phyloP scores from a whole-genome alignment of 2,329 filamentous ascomycete genomes.

The Ampelomyces quisqualis region DNA sequence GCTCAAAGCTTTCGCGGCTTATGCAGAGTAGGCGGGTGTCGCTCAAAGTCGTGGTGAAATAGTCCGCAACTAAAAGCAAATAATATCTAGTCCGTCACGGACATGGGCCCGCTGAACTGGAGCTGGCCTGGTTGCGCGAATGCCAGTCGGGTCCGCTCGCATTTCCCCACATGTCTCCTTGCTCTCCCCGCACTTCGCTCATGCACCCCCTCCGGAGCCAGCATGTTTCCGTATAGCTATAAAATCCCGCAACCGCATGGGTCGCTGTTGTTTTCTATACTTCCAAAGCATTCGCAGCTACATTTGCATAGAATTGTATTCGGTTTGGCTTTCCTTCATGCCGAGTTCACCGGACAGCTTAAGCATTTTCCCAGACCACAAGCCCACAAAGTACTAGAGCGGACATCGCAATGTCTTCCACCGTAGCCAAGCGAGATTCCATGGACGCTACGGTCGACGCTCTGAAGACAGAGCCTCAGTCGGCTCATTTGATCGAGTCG shows the following conservation, averaged over 20 bases:
- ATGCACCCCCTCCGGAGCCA: slow-evolving; percentile 10
- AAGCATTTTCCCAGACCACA: too few species aligned
- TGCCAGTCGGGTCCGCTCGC: slow-evolving; percentile 30
- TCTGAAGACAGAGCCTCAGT: slow-evolving; percentile 18
- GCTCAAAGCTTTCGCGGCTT: slow-evolving; percentile 54
- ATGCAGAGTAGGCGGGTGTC: slow-evolving; percentile 41
- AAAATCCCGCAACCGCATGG: slow-evolving; percentile 21
- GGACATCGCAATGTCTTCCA: slow-evolving; percentile 6
- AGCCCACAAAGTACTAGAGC: too few species aligned
- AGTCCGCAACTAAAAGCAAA: slow-evolving; percentile 1
- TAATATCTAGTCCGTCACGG: neutral
- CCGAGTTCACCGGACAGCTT: too few species aligned
- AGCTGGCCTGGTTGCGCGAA: too few species aligned
- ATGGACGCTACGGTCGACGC: slow-evolving; percentile 31
- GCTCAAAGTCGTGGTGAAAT: slow-evolving; percentile 16
- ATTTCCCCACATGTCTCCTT: slow-evolving; percentile 25
- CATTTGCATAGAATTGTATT: too few species aligned
- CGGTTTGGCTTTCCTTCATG: too few species aligned
- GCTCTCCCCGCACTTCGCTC: slow-evolving; percentile 33
- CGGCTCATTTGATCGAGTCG: slow-evolving; percentile 10
- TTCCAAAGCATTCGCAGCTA: too few species aligned
- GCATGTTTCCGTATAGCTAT: slow-evolving; percentile 18
- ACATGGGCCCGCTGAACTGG: slow-evolving; percentile 2
- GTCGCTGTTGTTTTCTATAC: neutral
- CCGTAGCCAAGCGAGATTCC: slow-evolving; percentile 32